Base-by-base conservation (phyloP, 2,329 filamentous ascomycete species). In the Knufia fluminis region DNA sequence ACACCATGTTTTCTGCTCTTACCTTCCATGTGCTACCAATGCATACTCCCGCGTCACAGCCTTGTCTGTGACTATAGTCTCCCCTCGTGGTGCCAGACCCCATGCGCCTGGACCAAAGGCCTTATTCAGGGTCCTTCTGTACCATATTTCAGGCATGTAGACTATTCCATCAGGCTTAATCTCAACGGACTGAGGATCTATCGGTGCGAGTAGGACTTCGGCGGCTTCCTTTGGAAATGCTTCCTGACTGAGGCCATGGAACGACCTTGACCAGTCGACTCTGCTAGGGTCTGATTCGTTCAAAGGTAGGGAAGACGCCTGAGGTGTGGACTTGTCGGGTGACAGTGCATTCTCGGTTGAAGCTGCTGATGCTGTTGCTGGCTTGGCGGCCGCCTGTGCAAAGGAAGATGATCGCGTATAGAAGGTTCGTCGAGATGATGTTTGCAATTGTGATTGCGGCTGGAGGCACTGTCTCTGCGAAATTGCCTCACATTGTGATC, bases 91-190 rank as follows among this genome's bases (percentile, higher is more conserved):
- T 49, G 91, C 91, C 48, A 98, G 71, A 1, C 92, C 92, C 92
- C 92, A 98, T 4, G 86, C 92, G 48, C 94, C 92, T 0, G 92
- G 92, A 0, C 92, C 91, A 69, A 98, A 98, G 0, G 89, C 88
- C 61, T 76, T 73, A 66, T 97, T 96, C 60, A 98, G 69, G 56
- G 94, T 91, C 55, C 91, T 75, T 39, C 92, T 75, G 71, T 98
- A 98, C 71, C 97, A 96, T 74, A 98, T 97, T 75, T 98, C 92
- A 10, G 92, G 92, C 51, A 98, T 74, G 66, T 97, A 98, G 52
- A 97, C 74, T 59, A 98, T 91, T 28, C 92, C 92, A 70, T 98
- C 92, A 26, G 92, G 91, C 73, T 98, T 98, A 64, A 98, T 85
- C 72, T 98, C 92, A 49, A 98, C 82, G 68, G 97, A 91, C 42